Percentiles rank a stretch among this genome's conserved stretches.
Conservation (phyloP, 495 filamentous ascomycete species). For the Neurospora sp. region DNA sequence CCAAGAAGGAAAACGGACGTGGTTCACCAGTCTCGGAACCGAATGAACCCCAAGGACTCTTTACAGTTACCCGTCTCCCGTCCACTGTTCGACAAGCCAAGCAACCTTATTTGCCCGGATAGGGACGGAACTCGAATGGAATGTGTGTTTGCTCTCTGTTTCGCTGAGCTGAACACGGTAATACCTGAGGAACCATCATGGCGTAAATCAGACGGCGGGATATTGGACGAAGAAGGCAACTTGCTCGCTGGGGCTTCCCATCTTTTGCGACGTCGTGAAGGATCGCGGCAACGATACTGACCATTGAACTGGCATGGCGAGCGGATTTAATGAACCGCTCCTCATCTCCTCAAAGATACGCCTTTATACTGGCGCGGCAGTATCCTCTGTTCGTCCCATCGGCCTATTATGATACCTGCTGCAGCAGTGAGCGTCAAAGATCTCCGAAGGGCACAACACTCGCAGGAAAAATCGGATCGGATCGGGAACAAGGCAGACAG, state of each 20-base stretch:
- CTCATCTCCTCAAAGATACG: not conserved
- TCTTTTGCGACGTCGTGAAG: not conserved
- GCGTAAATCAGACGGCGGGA: not conserved
- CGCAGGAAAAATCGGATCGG: not conserved
- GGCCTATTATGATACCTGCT: not conserved
- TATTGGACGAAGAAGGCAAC: not conserved
- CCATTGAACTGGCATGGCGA: not conserved
- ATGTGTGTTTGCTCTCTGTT: not conserved
- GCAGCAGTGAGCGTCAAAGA: not conserved
- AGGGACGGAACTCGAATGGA: not conserved
- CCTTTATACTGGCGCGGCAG: not conserved
- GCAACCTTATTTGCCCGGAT: not conserved
- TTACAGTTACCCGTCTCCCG: not conserved
- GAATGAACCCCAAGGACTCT: not conserved
- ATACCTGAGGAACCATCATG: not conserved
- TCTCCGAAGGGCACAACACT: not conserved
- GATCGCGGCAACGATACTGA: not conserved
- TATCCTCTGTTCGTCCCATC: not conserved
- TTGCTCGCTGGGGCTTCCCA: not conserved
- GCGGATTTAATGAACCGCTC: not conserved
- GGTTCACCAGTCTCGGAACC: not conserved
- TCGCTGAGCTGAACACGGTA: not conserved
- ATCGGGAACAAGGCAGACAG: not conserved
- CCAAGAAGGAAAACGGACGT: not conserved
- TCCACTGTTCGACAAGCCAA: not conserved